Evolutionary conservation across 2,329 filamentous ascomycete genomes (phyloP).

Genomic region (Zasmidium cellare): DNA sequence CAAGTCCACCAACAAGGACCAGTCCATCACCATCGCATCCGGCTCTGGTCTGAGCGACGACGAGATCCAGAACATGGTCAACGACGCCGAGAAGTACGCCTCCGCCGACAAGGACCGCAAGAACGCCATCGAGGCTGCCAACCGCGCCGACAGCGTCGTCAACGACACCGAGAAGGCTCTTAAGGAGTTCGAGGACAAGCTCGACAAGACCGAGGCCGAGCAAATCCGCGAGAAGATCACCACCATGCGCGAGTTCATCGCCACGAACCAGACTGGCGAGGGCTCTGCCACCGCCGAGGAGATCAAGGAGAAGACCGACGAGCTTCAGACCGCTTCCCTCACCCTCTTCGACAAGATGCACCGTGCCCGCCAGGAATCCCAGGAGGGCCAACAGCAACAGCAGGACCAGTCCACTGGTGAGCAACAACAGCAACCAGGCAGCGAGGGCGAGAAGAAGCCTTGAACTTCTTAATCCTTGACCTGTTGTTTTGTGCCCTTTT

Average conservation of each 20-base stretch:
- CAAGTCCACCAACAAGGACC: slow-evolving; percentile 99
- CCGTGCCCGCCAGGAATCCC: slow-evolving; percentile 70
- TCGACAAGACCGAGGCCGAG: slow-evolving; percentile 95
- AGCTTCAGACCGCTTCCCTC: slow-evolving; percentile 92
- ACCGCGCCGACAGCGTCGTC: slow-evolving; percentile 92
- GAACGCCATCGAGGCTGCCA: slow-evolving; percentile 90
- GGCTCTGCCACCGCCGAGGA: slow-evolving; percentile 80
- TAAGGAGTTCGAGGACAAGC: slow-evolving; percentile 92
- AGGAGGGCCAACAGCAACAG: slow-evolving; percentile 51
- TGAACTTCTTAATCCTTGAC: slow-evolving; percentile 37
- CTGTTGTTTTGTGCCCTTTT: slow-evolving; percentile 9
- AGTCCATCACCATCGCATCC: slow-evolving; percentile 98
- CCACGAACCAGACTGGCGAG: slow-evolving; percentile 94
- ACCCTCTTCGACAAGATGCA: slow-evolving; percentile 99
- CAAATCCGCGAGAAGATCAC: slow-evolving; percentile 96
- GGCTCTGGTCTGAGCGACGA: slow-evolving; percentile 92
- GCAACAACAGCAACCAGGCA: slow-evolving; percentile 40
- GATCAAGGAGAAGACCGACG: slow-evolving; percentile 98
- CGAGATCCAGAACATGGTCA: slow-evolving; percentile 97
- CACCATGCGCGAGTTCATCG: slow-evolving; percentile 75
- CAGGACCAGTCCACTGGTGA: slow-evolving; percentile 46
- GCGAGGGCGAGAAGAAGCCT: slow-evolving; percentile 73
- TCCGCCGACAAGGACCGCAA: slow-evolving; percentile 97
- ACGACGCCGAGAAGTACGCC: slow-evolving; percentile 95
- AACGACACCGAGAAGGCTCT: slow-evolving; percentile 98